These are phyloP conservation scores for Hapsidospora chrysogenum DNA, from an alignment of 495 filamentous ascomycete genomes.

Conservation along the genomic window DNA sequence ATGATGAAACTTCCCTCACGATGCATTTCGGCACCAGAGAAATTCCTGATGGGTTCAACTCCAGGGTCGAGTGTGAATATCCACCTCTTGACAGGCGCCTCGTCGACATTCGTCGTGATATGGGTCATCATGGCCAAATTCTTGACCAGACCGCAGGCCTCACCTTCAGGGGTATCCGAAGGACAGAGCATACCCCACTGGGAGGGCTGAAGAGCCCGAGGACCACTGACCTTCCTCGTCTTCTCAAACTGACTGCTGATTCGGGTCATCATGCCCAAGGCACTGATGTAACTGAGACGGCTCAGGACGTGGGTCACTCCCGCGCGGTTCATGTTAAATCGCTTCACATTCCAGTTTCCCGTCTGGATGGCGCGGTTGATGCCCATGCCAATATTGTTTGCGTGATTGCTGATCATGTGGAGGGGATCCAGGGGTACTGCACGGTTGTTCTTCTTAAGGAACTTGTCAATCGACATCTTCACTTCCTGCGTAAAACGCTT, in stretches of 20 bases:
- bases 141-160: conserved; percentile 95
- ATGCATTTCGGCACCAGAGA: conserved; percentile 71
- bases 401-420: conserved; percentile 56
- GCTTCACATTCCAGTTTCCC: conserved; percentile 92
- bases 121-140: conserved; percentile 98
- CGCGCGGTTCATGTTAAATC: conserved; percentile 95
- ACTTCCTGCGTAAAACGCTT: conserved; percentile 80
- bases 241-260: conserved; percentile 98
- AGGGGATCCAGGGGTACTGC: conserved; percentile 75
- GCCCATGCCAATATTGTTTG: conserved; percentile 68
- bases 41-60: conserved; percentile 37
- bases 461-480: conserved; percentile 83
- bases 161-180: conserved; percentile 95
- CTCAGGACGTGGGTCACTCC: conserved; percentile 95
- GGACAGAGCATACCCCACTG: conserved; percentile 97
- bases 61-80: conserved; percentile 59
- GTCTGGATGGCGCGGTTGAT: conserved; percentile 91
- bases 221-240: conserved; percentile 87
- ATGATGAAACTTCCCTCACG: conserved; percentile 70
- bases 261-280: conserved; percentile 99
- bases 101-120: conserved; percentile 89
- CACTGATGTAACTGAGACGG: conserved; percentile 87
- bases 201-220: conserved; percentile 87
- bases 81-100: conserved; percentile 66
- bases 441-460: conserved; percentile 74